A percentile compares a stretch with the other conserved stretches of the same genome.
phyloP scores from a whole-genome alignment of 306 rosid genomes.

The Oemleria cerasiformis region DNA sequence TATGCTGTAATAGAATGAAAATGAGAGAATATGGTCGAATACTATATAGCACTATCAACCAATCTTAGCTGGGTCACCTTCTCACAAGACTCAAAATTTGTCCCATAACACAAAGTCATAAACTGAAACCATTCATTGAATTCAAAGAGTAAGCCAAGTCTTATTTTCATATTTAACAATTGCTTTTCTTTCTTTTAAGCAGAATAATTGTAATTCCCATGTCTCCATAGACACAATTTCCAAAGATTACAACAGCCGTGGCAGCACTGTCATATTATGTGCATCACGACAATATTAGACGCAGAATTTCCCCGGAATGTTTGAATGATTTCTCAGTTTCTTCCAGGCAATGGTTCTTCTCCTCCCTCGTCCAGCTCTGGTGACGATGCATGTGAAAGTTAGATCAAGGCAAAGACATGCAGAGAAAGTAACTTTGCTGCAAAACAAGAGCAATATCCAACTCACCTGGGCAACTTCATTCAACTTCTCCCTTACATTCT shows the following conservation, averaged over 20 bases:
- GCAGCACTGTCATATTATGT: neutral
- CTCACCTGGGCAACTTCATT: slow-evolving; percentile 85
- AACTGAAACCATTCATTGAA: neutral
- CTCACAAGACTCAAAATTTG: too few species aligned
- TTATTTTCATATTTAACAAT: neutral
- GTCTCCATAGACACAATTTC: neutral
- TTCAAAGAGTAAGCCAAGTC: neutral
- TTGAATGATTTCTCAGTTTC: slow-evolving; percentile 94
- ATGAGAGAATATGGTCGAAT: too few species aligned
- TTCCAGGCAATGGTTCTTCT: slow-evolving; percentile 90
- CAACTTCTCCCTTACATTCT: slow-evolving; percentile 84
- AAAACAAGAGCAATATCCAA: slow-evolving; percentile 10
- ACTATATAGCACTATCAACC: too few species aligned
- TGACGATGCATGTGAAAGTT: slow-evolving; percentile 4
- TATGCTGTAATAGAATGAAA: too few species aligned
- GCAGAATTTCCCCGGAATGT: slow-evolving; percentile 88
- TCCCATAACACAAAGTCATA: too few species aligned
- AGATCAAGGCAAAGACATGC: neutral
- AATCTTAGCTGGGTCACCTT: too few species aligned
- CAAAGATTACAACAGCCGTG: neutral
- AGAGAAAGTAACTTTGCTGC: neutral
- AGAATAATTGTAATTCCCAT: neutral
- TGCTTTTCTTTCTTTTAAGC: neutral
- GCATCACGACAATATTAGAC: slow-evolving; percentile 66
- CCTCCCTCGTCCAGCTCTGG: slow-evolving; percentile 94